phyloP scores from a whole-genome alignment of 148 eudicot genomes.

The Rhododendron griersonianum region DNA sequence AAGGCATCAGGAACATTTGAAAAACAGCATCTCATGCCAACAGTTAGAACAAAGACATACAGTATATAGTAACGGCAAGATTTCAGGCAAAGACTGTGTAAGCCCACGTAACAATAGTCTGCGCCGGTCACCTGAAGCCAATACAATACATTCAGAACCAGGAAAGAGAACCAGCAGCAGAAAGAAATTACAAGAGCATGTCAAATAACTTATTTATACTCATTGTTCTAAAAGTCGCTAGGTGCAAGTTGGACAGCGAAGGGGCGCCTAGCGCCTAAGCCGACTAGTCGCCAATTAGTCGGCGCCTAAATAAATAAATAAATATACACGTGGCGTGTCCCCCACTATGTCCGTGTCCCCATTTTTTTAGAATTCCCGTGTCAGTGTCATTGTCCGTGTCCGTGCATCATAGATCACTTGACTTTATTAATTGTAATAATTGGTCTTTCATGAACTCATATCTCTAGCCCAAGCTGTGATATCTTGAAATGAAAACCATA shows the following conservation, averaged over 20 bases:
- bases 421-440: too few species aligned
- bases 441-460: too few species aligned
- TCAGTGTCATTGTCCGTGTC: too few species aligned
- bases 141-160: slow-evolving; percentile 13
- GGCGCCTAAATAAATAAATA: background rate
- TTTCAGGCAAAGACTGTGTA: slow-evolving; percentile 80
- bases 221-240: background rate
- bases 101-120: slow-evolving; percentile 84
- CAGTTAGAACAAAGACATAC: slow-evolving; percentile 44
- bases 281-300: background rate
- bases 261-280: background rate
- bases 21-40: background rate
- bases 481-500: too few species aligned
- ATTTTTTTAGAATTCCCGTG: too few species aligned
- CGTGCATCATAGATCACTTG: too few species aligned
- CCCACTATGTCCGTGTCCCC: too few species aligned
- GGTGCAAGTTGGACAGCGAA: background rate
- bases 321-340: too few species aligned
- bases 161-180: background rate
- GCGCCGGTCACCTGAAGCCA: slow-evolving; percentile 78
- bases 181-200: background rate
- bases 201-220: background rate
- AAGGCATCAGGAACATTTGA: slow-evolving; percentile 13
- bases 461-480: too few species aligned
- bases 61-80: slow-evolving; percentile 76